phyloP scores from a whole-genome alignment of 1,284 basidiomycete species.

The Earliella scabrosa region DNA sequence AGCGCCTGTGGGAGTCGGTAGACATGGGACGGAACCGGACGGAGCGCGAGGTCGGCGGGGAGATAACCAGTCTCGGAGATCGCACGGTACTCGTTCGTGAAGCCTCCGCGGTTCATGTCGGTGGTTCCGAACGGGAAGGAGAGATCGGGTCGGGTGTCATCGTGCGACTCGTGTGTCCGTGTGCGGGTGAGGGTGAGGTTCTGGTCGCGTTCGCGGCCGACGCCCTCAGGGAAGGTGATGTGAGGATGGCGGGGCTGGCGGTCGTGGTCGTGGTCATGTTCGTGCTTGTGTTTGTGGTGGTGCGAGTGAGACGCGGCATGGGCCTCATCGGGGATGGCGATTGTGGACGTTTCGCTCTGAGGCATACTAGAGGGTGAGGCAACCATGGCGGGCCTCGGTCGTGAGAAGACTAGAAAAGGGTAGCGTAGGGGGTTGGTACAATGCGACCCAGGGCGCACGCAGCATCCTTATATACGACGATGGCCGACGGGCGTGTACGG shows the following conservation, averaged over 20 bases:
- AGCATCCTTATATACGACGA: constrained; percentile 1
- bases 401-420: constrained; percentile 12
- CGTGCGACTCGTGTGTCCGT: constrained; percentile 27
- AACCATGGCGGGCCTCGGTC: constrained; percentile 21
- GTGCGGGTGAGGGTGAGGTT: constrained; percentile 20
- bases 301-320: not conserved
- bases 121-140: constrained; percentile 39
- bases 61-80: constrained; percentile 33
- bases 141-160: constrained; percentile 33
- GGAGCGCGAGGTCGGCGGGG: constrained; percentile 31
- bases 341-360: constrained; percentile 32
- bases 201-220: constrained; percentile 7
- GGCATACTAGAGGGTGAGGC: constrained; percentile 16
- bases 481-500: constrained; percentile 4
- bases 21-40: constrained; percentile 35
- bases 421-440: not conserved
- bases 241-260: constrained; percentile 3
- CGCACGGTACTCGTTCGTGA: constrained; percentile 40
- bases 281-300: constrained; percentile 5
- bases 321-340: constrained; percentile 25
- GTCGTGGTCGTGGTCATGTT: constrained; percentile 3
- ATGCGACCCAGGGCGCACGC: not conserved
- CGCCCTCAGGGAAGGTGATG: constrained; percentile 20
- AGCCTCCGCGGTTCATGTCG: constrained; percentile 31
- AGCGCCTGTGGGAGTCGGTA: constrained; percentile 30